phyloP scores from a whole-genome alignment of 1,284 basidiomycete species.

The Cutaneotrichosporon sp. region DNA sequence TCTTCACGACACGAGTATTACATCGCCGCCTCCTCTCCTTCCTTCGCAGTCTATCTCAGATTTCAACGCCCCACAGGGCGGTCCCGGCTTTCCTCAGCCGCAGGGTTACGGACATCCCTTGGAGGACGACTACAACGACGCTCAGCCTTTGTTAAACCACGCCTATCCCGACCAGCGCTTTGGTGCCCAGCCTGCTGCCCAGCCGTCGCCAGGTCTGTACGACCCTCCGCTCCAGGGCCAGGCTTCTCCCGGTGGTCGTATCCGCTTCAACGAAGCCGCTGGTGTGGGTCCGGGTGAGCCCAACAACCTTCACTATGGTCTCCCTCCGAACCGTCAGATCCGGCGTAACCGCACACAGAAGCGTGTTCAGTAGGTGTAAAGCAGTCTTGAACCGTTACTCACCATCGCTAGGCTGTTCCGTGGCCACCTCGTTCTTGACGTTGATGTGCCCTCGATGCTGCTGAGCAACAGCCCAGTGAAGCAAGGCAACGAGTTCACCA shows the following conservation, averaged over 20 bases:
- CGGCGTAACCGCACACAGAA: conserved; percentile 86
- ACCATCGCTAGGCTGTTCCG: conserved; percentile 62
- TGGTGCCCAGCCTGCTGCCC: not conserved
- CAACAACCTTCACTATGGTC: conserved; percentile 59
- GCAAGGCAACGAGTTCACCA: conserved; percentile 82
- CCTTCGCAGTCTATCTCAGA: conserved; percentile 6
- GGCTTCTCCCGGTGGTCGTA: not conserved
- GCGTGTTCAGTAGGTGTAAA: conserved; percentile 62
- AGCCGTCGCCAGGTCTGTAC: not conserved
- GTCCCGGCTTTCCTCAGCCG: not conserved
- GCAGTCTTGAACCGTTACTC: not conserved
- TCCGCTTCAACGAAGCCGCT: conserved; percentile 16
- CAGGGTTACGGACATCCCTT: conserved; percentile 3
- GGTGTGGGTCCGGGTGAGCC: conserved; percentile 32
- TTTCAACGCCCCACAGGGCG: conserved; percentile 4
- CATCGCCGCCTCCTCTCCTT: conserved; percentile 36
- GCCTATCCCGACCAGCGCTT: conserved; percentile 30
- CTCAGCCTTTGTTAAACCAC: conserved; percentile 34
- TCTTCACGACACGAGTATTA: conserved; percentile 25
- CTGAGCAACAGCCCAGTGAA: conserved; percentile 68
- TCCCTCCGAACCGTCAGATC: conserved; percentile 78
- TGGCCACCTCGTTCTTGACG: conserved; percentile 84
- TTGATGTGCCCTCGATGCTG: conserved; percentile 76
- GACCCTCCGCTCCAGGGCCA: not conserved
- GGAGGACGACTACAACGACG: conserved; percentile 38